phyloP scores from a whole-genome alignment of 2,329 filamentous ascomycete species.

The Beauveria asiatica region DNA sequence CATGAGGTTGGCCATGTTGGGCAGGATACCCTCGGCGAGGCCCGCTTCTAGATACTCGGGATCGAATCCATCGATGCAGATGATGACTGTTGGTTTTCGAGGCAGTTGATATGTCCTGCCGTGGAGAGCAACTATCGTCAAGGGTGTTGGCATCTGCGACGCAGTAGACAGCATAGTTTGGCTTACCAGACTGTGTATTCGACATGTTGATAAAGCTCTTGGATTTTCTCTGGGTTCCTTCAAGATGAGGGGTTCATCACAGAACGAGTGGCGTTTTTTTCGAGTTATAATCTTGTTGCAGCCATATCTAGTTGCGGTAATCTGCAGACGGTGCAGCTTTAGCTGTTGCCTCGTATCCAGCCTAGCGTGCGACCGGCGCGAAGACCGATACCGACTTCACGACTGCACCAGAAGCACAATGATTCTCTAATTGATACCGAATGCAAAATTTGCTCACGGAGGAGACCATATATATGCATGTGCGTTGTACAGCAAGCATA shows the following conservation, averaged over 20 bases:
- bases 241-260: not conserved
- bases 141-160: not conserved
- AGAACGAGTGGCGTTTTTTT: too few relatives aligned
- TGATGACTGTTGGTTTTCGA: slow-evolving; percentile 26
- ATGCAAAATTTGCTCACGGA: not conserved
- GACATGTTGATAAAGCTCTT: not conserved
- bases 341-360: not conserved
- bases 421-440: not conserved
- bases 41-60: slow-evolving; percentile 30
- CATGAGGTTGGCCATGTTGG: slow-evolving; percentile 24
- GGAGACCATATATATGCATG: too few relatives aligned
- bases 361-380: not conserved
- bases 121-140: not conserved
- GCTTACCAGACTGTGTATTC: not conserved
- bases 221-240: too few relatives aligned
- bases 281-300: too few relatives aligned
- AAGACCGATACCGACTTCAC: not conserved
- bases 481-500: not conserved
- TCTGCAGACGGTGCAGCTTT: not conserved
- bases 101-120: slow-evolving; percentile 11
- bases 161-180: not conserved
- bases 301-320: not conserved
- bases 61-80: slow-evolving; percentile 37
- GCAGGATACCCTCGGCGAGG: slow-evolving; percentile 25
- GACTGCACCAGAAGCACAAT: too few relatives aligned